Conservation (phyloP, 2,329 filamentous ascomycete genomes). For the Penicillium sp. region DNA sequence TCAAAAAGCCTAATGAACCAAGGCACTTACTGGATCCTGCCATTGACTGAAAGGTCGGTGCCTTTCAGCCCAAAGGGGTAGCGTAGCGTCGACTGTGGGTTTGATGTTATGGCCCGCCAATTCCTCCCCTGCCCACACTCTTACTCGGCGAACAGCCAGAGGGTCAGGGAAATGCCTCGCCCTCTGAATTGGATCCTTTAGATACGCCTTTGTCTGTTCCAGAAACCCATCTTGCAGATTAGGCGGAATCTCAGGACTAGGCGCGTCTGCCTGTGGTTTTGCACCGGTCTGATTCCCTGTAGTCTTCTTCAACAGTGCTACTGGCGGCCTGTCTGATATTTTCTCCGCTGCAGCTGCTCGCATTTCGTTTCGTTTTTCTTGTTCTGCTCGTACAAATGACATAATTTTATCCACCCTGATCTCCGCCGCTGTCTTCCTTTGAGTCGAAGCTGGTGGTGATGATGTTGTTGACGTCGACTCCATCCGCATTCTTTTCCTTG, state of each 20-base stretch:
- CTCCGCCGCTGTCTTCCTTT: background rate
- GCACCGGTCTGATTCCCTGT: background rate
- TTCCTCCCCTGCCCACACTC: conserved; percentile 6
- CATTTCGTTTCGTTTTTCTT: background rate
- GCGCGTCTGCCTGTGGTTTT: background rate
- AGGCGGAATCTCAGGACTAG: background rate
- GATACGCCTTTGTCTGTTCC: background rate
- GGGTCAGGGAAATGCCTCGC: conserved; percentile 2
- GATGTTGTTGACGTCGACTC: background rate
- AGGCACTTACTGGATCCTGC: background rate
- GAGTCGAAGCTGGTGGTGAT: background rate
- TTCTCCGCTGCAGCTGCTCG: background rate
- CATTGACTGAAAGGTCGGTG: conserved; percentile 3
- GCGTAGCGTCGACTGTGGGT: background rate
- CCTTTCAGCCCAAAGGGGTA: background rate
- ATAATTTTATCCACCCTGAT: background rate
- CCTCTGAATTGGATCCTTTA: background rate
- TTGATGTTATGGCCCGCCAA: background rate
- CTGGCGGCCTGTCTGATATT: background rate
- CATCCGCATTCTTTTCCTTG: background rate
- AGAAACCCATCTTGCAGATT: conserved; percentile 1
- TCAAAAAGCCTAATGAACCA: background rate
- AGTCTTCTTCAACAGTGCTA: background rate
- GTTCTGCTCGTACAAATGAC: background rate
- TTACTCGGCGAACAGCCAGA: background rate